These are phyloP conservation scores for Dalechampia spathulata DNA, from an alignment of 441 rosid genomes.

Conservation along the genomic window DNA sequence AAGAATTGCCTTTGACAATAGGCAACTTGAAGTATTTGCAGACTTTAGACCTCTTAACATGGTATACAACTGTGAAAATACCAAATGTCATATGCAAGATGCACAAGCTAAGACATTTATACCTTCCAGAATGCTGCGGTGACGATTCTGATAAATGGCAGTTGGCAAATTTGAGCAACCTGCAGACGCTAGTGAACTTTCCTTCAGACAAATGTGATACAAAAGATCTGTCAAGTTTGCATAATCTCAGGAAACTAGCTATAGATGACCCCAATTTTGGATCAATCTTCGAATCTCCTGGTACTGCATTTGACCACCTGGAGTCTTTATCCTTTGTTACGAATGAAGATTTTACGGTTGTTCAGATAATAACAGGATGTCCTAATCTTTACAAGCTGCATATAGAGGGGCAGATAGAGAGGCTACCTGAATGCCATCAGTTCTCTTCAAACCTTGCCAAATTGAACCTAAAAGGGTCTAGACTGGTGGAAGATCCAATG, in stretches of 20 bases:
- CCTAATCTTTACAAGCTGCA: conserved; percentile 26
- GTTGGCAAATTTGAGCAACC: conserved; percentile 13
- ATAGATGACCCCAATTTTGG: conserved; percentile 23
- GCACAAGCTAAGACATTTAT: conserved; percentile 24
- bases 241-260: conserved; percentile 29
- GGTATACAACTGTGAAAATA: conserved; percentile 20
- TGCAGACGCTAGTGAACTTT: conserved; percentile 34
- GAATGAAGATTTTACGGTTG: conserved; percentile 21
- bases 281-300: conserved; percentile 16
- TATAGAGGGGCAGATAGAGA: conserved; percentile 25
- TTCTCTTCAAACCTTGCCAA: conserved; percentile 25
- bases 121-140: conserved; percentile 25
- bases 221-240: conserved; percentile 16
- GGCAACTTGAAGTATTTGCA: conserved; percentile 22
- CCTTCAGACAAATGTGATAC: conserved; percentile 23
- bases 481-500: conserved; percentile 26
- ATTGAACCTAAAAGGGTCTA: conserved; percentile 26
- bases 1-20: conserved; percentile 17
- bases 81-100: conserved; percentile 18
- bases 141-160: conserved; percentile 22
- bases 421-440: conserved; percentile 20
- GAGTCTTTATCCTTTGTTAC: conserved; percentile 29
- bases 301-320: conserved; percentile 12
- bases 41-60: conserved; percentile 21
- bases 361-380: conserved; percentile 18